A percentile compares a stretch with the other conserved stretches of the same genome.
These are phyloP conservation scores for Phytophthora cactorum DNA, from an alignment of 352 stramenopile species.

Conservation along the genomic window DNA sequence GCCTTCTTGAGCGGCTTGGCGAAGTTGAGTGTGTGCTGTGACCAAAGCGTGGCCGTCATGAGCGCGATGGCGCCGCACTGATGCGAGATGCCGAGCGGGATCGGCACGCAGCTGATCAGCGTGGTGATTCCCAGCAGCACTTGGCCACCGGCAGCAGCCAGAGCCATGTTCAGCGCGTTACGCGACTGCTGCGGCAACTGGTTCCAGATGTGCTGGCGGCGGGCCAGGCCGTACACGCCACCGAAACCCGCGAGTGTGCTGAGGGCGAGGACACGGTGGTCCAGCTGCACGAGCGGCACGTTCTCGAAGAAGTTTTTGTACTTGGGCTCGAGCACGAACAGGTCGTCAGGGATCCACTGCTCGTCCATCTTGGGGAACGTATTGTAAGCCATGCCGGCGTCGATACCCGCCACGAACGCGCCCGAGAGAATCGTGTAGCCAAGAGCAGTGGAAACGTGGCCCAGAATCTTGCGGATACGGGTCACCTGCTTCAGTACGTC, in stretches of 20 bases:
- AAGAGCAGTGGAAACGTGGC: conserved; percentile 64
- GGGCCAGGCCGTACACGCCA: conserved; percentile 69
- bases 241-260: conserved; percentile 84
- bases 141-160: conserved; percentile 74
- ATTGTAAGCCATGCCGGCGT: conserved; percentile 98
- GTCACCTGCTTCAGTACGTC: conserved; percentile 73
- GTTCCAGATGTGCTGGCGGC: conserved; percentile 82
- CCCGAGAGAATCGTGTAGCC: conserved; percentile 88
- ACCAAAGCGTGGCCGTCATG: conserved; percentile 93
- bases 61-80: conserved; percentile 97
- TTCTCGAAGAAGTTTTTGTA: conserved; percentile 99
- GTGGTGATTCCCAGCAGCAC: conserved; percentile 97
- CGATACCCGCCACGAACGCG: conserved; percentile 98
- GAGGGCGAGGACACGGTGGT: conserved; percentile 96
- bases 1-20: conserved; percentile 61
- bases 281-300: conserved; percentile 98
- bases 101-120: conserved; percentile 96
- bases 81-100: conserved; percentile 95
- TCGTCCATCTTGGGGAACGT: conserved; percentile 97
- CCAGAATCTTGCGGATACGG: conserved; percentile 72
- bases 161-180: conserved; percentile 79
- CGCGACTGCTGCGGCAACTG: conserved; percentile 83
- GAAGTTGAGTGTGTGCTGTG: conserved; percentile 91
- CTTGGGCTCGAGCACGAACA: conserved; percentile 90
- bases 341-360: conserved; percentile 94